Conservation (phyloP, 129 eudicot genomes). For the Pittosporum tobira region DNA sequence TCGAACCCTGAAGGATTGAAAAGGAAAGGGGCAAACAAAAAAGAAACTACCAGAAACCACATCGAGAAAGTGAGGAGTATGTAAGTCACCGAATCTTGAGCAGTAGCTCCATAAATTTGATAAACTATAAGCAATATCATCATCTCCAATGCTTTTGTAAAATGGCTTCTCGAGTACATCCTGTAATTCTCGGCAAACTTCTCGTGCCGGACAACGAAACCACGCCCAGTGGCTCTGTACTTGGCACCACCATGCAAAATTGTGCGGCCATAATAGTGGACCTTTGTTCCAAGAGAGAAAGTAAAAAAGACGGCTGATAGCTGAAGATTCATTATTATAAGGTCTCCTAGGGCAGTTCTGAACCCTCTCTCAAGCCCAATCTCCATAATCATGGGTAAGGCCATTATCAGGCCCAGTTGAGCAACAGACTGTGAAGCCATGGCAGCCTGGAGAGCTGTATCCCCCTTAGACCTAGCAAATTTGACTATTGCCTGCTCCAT, state of each 20-base stretch:
- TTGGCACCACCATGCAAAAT: conserved; percentile 93
- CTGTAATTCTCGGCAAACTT: conserved; percentile 96
- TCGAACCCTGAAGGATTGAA: conserved; percentile 96
- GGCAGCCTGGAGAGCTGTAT: conserved; percentile 55
- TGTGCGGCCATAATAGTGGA: conserved; percentile 88
- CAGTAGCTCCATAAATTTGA: conserved; percentile 47
- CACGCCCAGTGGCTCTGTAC: conserved; percentile 99
- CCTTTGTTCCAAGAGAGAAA: conserved; percentile 91
- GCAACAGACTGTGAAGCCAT: conserved; percentile 92
- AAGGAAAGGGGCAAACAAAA: conserved; percentile 93
- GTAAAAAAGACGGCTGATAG: conserved; percentile 89
- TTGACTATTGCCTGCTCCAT: conserved; percentile 62
- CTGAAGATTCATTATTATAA: conserved; percentile 90
- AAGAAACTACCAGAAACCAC: conserved; percentile 90
- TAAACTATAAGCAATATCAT: conserved; percentile 60
- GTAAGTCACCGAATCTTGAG: conserved; percentile 23
- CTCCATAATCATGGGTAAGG: conserved; percentile 96
- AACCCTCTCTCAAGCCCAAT: conserved; percentile 92
- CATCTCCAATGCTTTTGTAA: conserved; percentile 79
- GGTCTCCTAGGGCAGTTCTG: conserved; percentile 71
- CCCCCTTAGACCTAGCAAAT: conserved; percentile 62
- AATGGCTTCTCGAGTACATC: conserved; percentile 98
- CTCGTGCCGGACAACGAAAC: conserved; percentile 93
- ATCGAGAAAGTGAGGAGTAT: conserved; percentile 50
- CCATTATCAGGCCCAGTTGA: conserved; percentile 81